Base-by-base conservation (phyloP, 805 yeast species). In the Nakazawaea molendinolei region DNA sequence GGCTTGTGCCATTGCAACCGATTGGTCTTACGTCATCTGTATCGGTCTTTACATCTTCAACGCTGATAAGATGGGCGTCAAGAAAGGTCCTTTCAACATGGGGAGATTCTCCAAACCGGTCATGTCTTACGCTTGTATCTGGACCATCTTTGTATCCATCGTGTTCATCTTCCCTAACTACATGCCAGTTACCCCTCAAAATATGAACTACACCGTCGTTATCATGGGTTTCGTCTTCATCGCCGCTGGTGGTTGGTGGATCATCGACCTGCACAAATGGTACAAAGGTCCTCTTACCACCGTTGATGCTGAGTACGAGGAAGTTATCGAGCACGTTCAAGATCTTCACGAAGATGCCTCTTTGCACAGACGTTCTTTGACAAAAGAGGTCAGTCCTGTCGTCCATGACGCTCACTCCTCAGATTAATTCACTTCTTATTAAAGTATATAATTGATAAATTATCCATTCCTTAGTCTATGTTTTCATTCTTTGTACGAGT, bases 171-270 rank as follows among this genome's bases (percentile, higher is more conserved):
- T 74, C 64, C 79, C 79, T 36, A 69, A 69, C 44, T 55, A 54
- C 40, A 65, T 58, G 58, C 58, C 61, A 10, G 76, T 70, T 22
- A 46, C 46, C 19, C 51, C 55, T 41, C 61, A 61, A 23, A 50
- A 68, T 33, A 73, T 74, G 79, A 74, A 74, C 52, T 74, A 74
- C 51, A 71, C 78, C 5, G 59, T 61, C 43, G 76, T 67, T 12
- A 67, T 74, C 34, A 31, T 73, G 60, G 77, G 58, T 46, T 40
- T 55, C 54, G 55, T 57, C 53, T 37, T 60, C 36, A 44, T 62
- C 31, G 50, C 46, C 23, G 55, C 64, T 30, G 59, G 63, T 36
- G 52, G 56, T 8, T 75, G 75, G 71, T 75, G 60, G 48, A 40
- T 52, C 9, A 45, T 67, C 6, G 73, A 61, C 47, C 80, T 79